Evolutionary conservation across 129 eudicot genomes (phyloP).

Genomic region (Calendula officinalis): DNA sequence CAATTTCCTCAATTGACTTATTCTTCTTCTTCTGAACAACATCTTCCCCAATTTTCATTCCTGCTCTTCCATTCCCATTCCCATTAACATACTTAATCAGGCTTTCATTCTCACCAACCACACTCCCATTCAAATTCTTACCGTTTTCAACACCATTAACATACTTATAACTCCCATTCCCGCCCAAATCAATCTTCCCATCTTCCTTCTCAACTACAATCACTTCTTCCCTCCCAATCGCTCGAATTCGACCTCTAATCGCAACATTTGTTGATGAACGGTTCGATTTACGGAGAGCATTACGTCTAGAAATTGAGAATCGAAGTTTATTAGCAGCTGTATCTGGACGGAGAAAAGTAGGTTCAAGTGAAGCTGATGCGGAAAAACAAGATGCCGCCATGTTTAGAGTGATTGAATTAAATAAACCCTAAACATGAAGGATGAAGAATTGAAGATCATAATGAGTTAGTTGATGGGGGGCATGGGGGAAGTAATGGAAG

Average conservation of each 20-base stretch:
- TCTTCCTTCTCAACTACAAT: slow-evolving; percentile 48
- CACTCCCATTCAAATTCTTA: slow-evolving; percentile 29
- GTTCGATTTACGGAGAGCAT: slow-evolving; percentile 14
- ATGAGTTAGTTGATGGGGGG: slow-evolving; percentile 3
- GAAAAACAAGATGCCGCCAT: slow-evolving; percentile 40
- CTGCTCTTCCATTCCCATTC: slow-evolving; percentile 37
- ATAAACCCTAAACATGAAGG: slow-evolving; percentile 27
- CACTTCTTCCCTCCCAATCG: slow-evolving; percentile 43
- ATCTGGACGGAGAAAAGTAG: slow-evolving; percentile 38
- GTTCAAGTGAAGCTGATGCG: slow-evolving; percentile 40
- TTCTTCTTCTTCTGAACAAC: slow-evolving; percentile 46
- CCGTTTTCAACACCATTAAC: slow-evolving; percentile 33
- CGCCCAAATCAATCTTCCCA: slow-evolving; percentile 40
- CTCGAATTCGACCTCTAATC: slow-evolving; percentile 35
- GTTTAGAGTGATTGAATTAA: neutral
- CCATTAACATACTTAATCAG: slow-evolving; percentile 56
- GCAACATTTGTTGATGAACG: slow-evolving; percentile 1
- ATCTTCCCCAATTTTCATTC: slow-evolving; percentile 29
- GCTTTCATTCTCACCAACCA: slow-evolving; percentile 44
- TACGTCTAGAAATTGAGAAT: slow-evolving; percentile 26
- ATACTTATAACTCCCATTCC: slow-evolving; percentile 35
- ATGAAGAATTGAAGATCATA: neutral
- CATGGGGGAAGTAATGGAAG: slow-evolving; percentile 17
- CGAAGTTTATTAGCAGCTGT: slow-evolving; percentile 30
- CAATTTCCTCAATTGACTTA: slow-evolving; percentile 86